Evolutionary conservation across 1,284 basidiomycete species (phyloP).

Genomic region (Trichosporon coremiiforme): DNA sequence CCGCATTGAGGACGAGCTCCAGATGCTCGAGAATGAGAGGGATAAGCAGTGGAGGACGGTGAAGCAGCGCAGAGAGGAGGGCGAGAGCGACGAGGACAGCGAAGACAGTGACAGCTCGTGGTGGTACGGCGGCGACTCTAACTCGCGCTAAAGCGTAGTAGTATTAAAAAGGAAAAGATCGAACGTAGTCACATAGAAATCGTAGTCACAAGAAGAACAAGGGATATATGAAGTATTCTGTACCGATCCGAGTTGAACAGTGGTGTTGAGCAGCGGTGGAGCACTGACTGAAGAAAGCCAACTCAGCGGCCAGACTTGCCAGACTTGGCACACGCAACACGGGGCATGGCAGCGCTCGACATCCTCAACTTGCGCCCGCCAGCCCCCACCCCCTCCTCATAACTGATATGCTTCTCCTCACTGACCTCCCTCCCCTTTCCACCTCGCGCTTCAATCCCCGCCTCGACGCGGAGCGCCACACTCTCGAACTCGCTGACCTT

Average conservation of each 20-base stretch:
- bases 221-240: no score
- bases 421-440: neutral
- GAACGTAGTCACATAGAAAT: neutral
- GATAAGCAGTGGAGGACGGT: constrained; percentile 53
- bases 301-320: no score
- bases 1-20: constrained; percentile 66
- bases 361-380: neutral
- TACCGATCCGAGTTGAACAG: no score
- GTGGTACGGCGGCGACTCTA: neutral
- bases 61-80: constrained; percentile 39
- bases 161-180: neutral
- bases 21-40: constrained; percentile 59
- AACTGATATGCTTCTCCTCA: neutral
- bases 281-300: no score
- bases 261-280: no score
- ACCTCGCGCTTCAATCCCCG: neutral
- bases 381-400: neutral
- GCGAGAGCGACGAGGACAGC: constrained; percentile 42
- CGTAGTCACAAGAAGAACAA: no score
- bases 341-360: no score
- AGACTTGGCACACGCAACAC: neutral
- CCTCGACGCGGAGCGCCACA: no score
- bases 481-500: neutral
- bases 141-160: neutral
- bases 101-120: constrained; percentile 10